Conservation (phyloP, 768 basidiomycete genomes). For the Cystofilobasidium macerans region DNA sequence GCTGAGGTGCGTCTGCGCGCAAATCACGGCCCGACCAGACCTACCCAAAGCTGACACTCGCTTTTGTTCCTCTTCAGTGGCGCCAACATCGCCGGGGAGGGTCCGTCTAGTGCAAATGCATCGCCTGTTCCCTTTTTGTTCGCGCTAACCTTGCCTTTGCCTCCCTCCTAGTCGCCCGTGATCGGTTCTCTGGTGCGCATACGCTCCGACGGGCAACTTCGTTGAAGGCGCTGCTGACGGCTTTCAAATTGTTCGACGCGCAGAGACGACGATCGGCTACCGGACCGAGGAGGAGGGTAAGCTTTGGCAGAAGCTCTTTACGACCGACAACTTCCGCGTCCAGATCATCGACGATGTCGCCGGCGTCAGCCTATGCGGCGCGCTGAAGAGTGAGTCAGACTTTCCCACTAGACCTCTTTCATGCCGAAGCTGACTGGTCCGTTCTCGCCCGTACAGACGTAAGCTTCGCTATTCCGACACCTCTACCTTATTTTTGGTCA, state of each 20-base stretch:
- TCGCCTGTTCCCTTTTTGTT: background rate
- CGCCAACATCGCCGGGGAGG: conserved; percentile 45
- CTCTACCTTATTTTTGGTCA: background rate
- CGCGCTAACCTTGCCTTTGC: background rate
- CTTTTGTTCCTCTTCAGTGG: conserved; percentile 31
- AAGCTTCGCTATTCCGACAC: no score
- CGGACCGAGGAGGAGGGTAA: conserved; percentile 40
- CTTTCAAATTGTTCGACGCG: background rate
- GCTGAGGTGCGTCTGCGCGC: background rate
- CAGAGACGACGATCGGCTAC: conserved; percentile 45
- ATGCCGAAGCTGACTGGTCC: no score
- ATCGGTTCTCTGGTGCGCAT: conserved; percentile 36
- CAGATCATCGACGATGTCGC: conserved; percentile 42
- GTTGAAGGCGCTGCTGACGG: no score
- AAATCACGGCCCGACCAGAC: no score
- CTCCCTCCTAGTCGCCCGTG: conserved; percentile 38
- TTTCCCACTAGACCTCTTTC: no score
- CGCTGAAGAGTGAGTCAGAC: conserved; percentile 42
- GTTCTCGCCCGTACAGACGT: background rate
- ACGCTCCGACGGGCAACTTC: background rate
- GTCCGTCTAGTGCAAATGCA: conserved; percentile 26
- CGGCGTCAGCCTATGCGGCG: conserved; percentile 44
- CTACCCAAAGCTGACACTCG: background rate
- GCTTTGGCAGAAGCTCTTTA: conserved; percentile 42
- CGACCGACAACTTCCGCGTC: conserved; percentile 41